Percentiles rank a stretch among this genome's conserved stretches.
Conservation (phyloP, 2,329 filamentous ascomycete genomes). For the Cladorrhinum sp. region DNA sequence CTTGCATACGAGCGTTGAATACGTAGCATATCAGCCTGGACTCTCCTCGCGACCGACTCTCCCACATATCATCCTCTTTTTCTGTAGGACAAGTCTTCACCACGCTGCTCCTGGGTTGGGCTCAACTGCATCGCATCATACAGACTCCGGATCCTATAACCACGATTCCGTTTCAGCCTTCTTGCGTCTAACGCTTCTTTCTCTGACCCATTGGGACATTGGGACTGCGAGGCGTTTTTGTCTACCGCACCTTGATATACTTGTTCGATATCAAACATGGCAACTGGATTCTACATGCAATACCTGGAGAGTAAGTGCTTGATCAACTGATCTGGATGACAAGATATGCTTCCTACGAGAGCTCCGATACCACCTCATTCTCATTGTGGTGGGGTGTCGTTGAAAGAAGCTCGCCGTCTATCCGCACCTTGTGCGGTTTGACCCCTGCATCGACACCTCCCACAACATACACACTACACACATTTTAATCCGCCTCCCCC, state of each 20-base stretch:
- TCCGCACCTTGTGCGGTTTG: conserved; percentile 26
- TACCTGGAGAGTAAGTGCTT: conserved; percentile 70
- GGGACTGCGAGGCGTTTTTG: conserved; percentile 5
- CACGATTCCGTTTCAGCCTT: conserved; percentile 29
- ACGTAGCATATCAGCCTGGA: conserved; percentile 44
- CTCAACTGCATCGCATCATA: conserved; percentile 50
- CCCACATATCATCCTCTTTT: conserved; percentile 32
- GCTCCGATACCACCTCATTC: conserved; percentile 17
- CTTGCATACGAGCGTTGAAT: conserved; percentile 47
- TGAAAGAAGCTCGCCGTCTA: conserved; percentile 22
- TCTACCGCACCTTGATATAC: conserved; percentile 20
- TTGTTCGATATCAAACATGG: background rate
- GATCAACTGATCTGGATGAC: conserved; percentile 25
- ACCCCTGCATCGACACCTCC: conserved; percentile 33
- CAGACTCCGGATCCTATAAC: conserved; percentile 32
- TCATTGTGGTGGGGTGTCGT: conserved; percentile 25
- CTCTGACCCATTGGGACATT: conserved; percentile 2
- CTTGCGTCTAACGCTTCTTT: conserved; percentile 24
- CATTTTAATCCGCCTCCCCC: conserved; percentile 24
- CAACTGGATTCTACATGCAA: conserved; percentile 65
- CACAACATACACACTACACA: conserved; percentile 32
- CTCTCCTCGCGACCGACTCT: conserved; percentile 38
- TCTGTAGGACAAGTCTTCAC: conserved; percentile 38
- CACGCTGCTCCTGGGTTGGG: conserved; percentile 47
- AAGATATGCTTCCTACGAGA: conserved; percentile 3